phyloP scores from a whole-genome alignment of 2,329 filamentous ascomycete genomes.

The Phyllosticta citrichinensis region DNA sequence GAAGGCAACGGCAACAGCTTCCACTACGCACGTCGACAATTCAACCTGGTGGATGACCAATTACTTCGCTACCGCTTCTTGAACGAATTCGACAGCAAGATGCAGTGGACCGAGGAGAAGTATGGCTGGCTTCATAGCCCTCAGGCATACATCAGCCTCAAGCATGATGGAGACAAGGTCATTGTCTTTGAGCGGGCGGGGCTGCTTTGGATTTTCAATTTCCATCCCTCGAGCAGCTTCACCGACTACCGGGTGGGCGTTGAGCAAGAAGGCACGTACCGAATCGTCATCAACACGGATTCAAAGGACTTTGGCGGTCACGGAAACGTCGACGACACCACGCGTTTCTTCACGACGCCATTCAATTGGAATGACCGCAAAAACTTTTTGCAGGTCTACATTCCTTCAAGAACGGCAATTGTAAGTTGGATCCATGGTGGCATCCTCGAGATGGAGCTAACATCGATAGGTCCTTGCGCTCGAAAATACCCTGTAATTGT shows the following conservation, averaged over 20 bases:
- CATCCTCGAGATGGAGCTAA: neutral
- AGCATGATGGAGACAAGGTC: constrained; percentile 89
- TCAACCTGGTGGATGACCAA: constrained; percentile 81
- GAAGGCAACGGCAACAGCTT: constrained; percentile 88
- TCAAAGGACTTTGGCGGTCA: constrained; percentile 68
- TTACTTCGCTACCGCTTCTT: constrained; percentile 83
- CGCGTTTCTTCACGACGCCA: constrained; percentile 83
- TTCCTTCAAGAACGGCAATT: constrained; percentile 73
- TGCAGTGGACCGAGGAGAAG: constrained; percentile 80
- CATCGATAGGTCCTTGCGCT: constrained; percentile 14
- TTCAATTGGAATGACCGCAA: constrained; percentile 81
- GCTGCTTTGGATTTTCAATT: constrained; percentile 91
- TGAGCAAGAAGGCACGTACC: constrained; percentile 75
- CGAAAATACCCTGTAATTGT: constrained; percentile 21
- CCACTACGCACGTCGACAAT: constrained; percentile 86
- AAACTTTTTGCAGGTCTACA: constrained; percentile 89
- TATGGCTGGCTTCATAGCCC: constrained; percentile 81
- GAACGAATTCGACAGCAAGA: constrained; percentile 84
- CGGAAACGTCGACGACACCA: constrained; percentile 64
- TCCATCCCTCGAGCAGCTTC: constrained; percentile 75
- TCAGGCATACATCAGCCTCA: constrained; percentile 87
- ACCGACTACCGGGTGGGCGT: constrained; percentile 88
- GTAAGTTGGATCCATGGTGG: constrained; percentile 40
- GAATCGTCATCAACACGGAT: constrained; percentile 76
- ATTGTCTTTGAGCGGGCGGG: constrained; percentile 91